A percentile compares a stretch with the other conserved stretches of the same genome.
Conservation (phyloP, 306 rosid species). For the Corylus avellana region DNA sequence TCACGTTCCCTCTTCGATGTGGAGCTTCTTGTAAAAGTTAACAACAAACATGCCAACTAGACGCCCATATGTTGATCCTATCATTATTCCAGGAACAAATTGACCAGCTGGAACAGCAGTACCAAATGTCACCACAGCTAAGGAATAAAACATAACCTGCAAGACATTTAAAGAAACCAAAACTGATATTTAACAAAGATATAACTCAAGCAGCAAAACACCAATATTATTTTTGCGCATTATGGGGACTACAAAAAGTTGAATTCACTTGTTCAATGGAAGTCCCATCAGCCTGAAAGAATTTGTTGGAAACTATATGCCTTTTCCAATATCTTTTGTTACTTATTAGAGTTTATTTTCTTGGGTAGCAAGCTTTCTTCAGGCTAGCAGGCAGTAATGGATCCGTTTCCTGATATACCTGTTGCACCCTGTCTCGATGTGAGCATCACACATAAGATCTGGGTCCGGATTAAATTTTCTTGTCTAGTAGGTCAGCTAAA, state of each 20-base stretch:
- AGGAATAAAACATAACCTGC: slow-evolving; percentile 91
- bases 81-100: slow-evolving; percentile 98
- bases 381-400: neutral
- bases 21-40: slow-evolving; percentile 78
- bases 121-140: slow-evolving; percentile 94
- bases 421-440: neutral
- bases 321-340: neutral
- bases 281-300: neutral
- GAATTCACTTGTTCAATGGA: neutral
- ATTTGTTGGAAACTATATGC: neutral
- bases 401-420: neutral
- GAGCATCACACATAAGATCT: neutral
- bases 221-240: neutral
- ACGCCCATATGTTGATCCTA: slow-evolving; percentile 96
- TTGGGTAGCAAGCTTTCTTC: neutral
- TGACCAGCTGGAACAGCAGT: slow-evolving; percentile 98
- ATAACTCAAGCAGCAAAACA: slow-evolving; percentile 14
- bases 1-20: slow-evolving; percentile 99
- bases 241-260: neutral
- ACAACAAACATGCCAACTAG: slow-evolving; percentile 96
- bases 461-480: neutral
- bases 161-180: slow-evolving; percentile 31
- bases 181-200: slow-evolving; percentile 4
- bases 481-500: neutral
- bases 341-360: neutral